Percentiles rank a stretch among this genome's conserved stretches.
Conservation (phyloP, 345 rosid genomes). For the Mercurialis annua region DNA sequence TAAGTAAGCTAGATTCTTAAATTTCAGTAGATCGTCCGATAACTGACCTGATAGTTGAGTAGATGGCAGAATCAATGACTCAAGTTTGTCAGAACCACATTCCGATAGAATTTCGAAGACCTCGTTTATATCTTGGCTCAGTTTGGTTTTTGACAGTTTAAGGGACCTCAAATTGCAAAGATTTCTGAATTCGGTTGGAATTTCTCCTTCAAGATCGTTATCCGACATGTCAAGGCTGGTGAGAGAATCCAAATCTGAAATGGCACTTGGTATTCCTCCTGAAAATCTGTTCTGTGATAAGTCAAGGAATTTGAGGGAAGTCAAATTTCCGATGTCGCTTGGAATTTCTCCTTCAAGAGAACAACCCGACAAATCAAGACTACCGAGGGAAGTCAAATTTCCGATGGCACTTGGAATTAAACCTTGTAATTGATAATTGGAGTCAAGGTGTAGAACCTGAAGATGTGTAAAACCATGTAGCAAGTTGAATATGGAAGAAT, state of each 20-base stretch:
- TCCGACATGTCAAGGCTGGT: not conserved
- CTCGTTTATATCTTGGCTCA: not conserved
- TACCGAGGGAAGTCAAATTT: not conserved
- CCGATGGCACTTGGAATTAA: not conserved
- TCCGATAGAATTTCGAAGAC: not conserved
- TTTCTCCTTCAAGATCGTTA: constrained; percentile 10
- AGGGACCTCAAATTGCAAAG: constrained; percentile 16
- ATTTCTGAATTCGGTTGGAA: constrained; percentile 15
- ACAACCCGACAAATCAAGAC: not conserved
- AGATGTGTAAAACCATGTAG: constrained; percentile 5
- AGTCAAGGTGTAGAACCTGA: not conserved
- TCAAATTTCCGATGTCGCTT: not conserved
- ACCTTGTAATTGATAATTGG: not conserved
- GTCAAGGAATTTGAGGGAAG: not conserved
- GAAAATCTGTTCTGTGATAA: not conserved
- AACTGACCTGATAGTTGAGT: constrained; percentile 12
- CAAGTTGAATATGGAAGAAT: constrained; percentile 20
- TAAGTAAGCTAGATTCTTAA: constrained; percentile 9
- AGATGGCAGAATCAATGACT: not conserved
- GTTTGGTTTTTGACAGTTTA: not conserved
- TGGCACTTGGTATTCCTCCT: constrained; percentile 23
- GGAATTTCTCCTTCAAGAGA: constrained; percentile 18
- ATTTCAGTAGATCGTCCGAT: not conserved
- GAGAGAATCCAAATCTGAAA: too few relatives aligned
- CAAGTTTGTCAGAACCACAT: constrained; percentile 3